Conservation (phyloP, 208 protist genomes). For the Trichomonas gallinae region DNA sequence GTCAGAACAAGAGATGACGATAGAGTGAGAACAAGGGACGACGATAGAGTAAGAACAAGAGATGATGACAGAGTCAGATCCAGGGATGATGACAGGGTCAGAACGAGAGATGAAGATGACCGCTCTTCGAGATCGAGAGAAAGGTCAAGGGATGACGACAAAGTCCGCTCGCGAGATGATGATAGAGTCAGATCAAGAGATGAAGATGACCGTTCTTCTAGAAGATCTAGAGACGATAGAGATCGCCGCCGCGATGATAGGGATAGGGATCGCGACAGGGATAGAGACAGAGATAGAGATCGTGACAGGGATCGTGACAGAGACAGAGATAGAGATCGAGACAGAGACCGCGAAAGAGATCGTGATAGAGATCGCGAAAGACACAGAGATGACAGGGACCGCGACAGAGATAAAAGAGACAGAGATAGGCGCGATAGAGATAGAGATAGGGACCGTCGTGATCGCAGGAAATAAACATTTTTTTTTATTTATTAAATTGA, state of each 20-base stretch:
- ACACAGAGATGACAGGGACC: no score
- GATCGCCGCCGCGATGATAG: neutral
- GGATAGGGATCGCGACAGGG: neutral
- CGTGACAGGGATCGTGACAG: neutral
- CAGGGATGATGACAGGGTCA: neutral
- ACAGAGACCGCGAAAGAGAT: neutral
- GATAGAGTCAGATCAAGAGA: neutral
- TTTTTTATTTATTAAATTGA: no score
- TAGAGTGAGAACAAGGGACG: neutral
- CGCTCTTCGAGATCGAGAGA: neutral
- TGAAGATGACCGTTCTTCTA: neutral
- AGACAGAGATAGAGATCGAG: neutral
- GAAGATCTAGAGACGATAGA: neutral
- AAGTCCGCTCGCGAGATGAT: neutral
- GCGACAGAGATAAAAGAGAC: neutral
- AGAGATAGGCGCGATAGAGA: neutral
- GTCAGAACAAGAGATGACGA: neutral
- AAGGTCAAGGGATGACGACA: neutral
- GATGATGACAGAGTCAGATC: neutral
- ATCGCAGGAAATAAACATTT: no score
- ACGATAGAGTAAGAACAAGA: neutral
- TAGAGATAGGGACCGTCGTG: no score
- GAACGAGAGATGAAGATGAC: neutral
- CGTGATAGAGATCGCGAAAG: no score
- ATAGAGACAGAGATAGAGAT: neutral